These are phyloP conservation scores for Tausonia pullulans DNA, from an alignment of 1,284 basidiomycete species.

Conservation along the genomic window DNA sequence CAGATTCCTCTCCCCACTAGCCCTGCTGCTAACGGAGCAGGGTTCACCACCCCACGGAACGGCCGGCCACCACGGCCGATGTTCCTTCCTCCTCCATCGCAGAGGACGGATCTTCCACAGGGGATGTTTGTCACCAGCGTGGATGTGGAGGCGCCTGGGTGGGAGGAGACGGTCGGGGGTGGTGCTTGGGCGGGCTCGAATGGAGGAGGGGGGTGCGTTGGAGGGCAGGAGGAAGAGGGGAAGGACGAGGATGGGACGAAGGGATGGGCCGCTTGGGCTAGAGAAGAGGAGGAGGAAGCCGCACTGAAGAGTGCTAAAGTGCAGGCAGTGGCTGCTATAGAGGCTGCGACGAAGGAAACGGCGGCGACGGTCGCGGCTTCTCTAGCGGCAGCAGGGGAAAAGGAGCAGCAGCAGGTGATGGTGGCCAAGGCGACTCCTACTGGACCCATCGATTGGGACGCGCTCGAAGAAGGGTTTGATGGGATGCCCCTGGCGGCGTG, in stretches of 20 bases:
- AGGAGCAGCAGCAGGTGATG: too few species aligned
- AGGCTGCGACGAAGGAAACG: background rate
- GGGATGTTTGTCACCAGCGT: conserved; percentile 13
- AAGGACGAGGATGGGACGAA: conserved; percentile 1
- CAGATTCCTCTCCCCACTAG: background rate
- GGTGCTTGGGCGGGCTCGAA: background rate
- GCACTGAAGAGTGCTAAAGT: too few species aligned
- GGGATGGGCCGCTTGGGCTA: background rate
- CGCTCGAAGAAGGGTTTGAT: too few species aligned
- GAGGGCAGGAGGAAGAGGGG: background rate
- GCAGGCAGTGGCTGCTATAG: background rate
- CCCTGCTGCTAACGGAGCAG: too few species aligned
- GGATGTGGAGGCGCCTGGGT: conserved; percentile 9
- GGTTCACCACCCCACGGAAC: too few species aligned
- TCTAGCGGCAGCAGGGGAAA: too few species aligned
- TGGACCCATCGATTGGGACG: too few species aligned
- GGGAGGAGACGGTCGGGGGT: background rate
- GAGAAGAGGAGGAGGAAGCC: background rate
- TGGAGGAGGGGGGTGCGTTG: background rate
- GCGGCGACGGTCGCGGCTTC: too few species aligned
- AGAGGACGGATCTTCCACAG: background rate
- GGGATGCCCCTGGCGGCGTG: too few species aligned
- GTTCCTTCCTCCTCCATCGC: background rate
- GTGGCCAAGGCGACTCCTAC: too few species aligned
- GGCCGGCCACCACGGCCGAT: background rate